A percentile compares a stretch with the other conserved stretches of the same genome.
Evolutionary conservation across 768 basidiomycete species (phyloP).

Genomic region (Leccinum fibrillosum): DNA sequence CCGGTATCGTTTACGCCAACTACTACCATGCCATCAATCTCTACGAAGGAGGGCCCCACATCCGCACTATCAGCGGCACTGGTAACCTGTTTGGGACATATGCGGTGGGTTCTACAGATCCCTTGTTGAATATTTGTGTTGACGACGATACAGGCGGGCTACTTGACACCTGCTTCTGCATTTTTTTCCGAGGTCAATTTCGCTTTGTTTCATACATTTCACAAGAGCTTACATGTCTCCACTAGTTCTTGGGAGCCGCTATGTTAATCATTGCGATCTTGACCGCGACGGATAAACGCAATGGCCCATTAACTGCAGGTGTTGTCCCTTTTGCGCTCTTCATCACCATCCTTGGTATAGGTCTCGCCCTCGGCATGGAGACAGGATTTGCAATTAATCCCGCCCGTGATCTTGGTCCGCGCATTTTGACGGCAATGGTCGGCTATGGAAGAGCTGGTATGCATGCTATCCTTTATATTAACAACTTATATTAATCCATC

Average conservation of each 20-base stretch:
- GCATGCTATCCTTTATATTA: slow-evolving; percentile 29
- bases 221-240: background rate
- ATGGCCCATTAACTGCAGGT: slow-evolving; percentile 45
- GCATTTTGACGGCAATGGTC: slow-evolving; percentile 66
- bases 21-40: slow-evolving; percentile 69
- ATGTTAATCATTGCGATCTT: slow-evolving; percentile 56
- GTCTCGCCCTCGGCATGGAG: slow-evolving; percentile 57
- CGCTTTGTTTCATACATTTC: background rate
- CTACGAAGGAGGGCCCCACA: slow-evolving; percentile 51
- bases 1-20: slow-evolving; percentile 56
- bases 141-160: slow-evolving; percentile 30
- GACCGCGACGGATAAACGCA: slow-evolving; percentile 51
- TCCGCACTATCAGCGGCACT: slow-evolving; percentile 57
- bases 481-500: background rate
- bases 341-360: slow-evolving; percentile 55
- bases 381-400: slow-evolving; percentile 69
- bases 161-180: slow-evolving; percentile 40
- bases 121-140: background rate
- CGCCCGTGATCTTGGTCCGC: slow-evolving; percentile 69
- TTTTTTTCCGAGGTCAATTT: slow-evolving; percentile 44
- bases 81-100: slow-evolving; percentile 60
- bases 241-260: slow-evolving; percentile 52
- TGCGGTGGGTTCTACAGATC: slow-evolving; percentile 39
- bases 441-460: slow-evolving; percentile 53
- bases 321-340: slow-evolving; percentile 56